phyloP scores from a whole-genome alignment of 225 moss, liverwort and hornwort species.

The Marchantia polymorpha region DNA sequence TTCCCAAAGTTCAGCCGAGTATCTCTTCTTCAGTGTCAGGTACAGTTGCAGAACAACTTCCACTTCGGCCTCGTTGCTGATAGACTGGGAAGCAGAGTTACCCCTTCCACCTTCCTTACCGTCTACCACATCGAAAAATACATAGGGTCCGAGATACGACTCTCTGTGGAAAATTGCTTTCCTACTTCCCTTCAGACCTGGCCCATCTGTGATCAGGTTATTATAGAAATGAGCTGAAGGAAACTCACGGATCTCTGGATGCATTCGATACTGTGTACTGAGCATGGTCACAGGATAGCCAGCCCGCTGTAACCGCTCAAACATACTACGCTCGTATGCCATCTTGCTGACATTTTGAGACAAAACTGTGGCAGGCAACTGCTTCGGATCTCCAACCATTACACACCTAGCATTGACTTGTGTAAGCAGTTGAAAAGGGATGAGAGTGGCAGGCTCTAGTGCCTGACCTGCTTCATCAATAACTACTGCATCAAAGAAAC shows the following conservation, averaged over 20 bases:
- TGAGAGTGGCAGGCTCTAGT: constrained; percentile 91
- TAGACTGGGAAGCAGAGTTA: constrained; percentile 55
- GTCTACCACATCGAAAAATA: constrained; percentile 83
- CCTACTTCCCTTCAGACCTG: constrained; percentile 50
- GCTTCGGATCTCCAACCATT: constrained; percentile 99
- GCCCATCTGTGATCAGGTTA: constrained; percentile 70
- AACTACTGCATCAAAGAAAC: constrained; percentile 94
- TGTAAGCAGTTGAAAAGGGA: constrained; percentile 84
- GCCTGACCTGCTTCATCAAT: constrained; percentile 99
- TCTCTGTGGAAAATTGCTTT: constrained; percentile 74
- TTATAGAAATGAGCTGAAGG: constrained; percentile 88
- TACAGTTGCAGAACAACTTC: constrained; percentile 68
- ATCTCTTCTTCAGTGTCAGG: constrained; percentile 59
- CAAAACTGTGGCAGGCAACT: constrained; percentile 87
- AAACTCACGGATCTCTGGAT: constrained; percentile 91
- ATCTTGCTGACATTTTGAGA: constrained; percentile 69
- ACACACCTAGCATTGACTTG: constrained; percentile 88
- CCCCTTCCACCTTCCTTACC: constrained; percentile 60
- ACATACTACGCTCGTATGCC: constrained; percentile 93
- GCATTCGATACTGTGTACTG: constrained; percentile 94
- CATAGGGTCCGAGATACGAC: constrained; percentile 73
- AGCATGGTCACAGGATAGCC: constrained; percentile 88
- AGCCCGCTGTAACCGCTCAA: constrained; percentile 89
- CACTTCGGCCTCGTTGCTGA: constrained; percentile 81
- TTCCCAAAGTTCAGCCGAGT: constrained; percentile 53